phyloP scores from a whole-genome alignment of 2,329 filamentous ascomycete species.

The Sporothrix humicola region DNA sequence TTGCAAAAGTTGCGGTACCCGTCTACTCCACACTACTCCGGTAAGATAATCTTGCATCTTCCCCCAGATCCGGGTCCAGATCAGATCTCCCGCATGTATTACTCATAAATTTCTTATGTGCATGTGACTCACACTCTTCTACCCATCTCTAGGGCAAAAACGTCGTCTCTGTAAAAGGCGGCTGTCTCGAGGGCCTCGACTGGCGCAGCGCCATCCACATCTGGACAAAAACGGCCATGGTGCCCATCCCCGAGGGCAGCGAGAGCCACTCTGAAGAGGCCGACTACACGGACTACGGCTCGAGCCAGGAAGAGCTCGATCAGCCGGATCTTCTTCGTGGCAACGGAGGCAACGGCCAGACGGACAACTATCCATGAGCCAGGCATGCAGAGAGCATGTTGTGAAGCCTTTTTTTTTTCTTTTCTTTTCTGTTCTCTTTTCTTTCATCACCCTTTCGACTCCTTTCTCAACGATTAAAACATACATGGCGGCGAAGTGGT shows the following conservation, averaged over 20 bases:
- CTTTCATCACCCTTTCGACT: neutral
- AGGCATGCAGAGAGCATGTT: neutral
- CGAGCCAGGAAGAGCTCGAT: slow-evolving; percentile 54
- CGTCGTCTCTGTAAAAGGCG: slow-evolving; percentile 69
- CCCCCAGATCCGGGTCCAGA: neutral
- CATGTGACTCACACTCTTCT: neutral
- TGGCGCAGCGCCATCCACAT: slow-evolving; percentile 68
- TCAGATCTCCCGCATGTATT: neutral
- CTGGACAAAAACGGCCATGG: slow-evolving; percentile 70
- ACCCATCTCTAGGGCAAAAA: slow-evolving; percentile 55
- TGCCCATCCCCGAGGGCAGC: slow-evolving; percentile 69
- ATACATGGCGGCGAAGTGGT: neutral
- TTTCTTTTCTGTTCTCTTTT: neutral
- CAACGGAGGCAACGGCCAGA: slow-evolving; percentile 30
- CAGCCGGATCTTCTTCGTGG: slow-evolving; percentile 46
- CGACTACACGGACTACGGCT: slow-evolving; percentile 50
- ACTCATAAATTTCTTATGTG: neutral
- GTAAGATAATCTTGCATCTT: slow-evolving; percentile 23
- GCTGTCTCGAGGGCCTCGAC: slow-evolving; percentile 67
- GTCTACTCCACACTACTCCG: slow-evolving; percentile 66
- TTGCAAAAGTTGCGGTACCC: slow-evolving; percentile 68
- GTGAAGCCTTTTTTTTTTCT: neutral
- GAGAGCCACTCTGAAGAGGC: slow-evolving; percentile 63
- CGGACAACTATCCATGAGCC: slow-evolving; percentile 32
- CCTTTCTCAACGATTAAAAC: neutral